Evolutionary conservation across 768 basidiomycete species (phyloP), one percentile per base, ranked within the genome.

Genomic region (Pisolithus albus): DNA sequence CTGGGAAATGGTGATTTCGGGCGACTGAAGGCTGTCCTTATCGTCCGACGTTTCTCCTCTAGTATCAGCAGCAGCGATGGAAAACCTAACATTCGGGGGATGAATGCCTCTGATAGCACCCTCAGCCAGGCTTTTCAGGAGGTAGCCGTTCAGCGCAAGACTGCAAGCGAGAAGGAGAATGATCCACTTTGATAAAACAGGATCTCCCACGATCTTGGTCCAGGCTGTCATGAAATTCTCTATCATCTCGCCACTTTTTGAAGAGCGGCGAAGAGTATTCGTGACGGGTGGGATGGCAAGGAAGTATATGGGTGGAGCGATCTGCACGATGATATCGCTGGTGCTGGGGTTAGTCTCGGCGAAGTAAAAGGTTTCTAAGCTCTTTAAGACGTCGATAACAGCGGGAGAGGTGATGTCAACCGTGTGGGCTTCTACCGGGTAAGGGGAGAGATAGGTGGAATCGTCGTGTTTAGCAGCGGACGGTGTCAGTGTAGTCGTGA

Each of bases 151-250:
- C 52, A 99, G 74, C 50, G 84, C 80, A 51, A 97, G 86, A 53
- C 86, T 88, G 54, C 95, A 77, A 3, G 83, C 87, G 21, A 99
- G 80, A 16, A 88, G 76, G 50, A 90, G 77, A 45, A 97, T 89
- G 64, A 98, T 93, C 88, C 91, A 94, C 72, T 98, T 98, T 60
- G 82, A 85, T 55, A 98, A 70, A 49, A 97, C 80, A 1, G 95
- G 95, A 63, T 99, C 95, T 36, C 92, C 92, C 46, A 97, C 92
- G 56, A 97, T 83, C 13, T 75, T 72, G 7, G 91, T 90, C 94
- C 94, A 97, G 4, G 81, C 77, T 39, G 81, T 81, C 88, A 96
- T 89, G 74, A 94, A 95, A 55, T 80, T 76, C 53, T 94, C 92
- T 49, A 95, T 71, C 23, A 80, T 71, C 52, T 84, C 82, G 23